Conservation (phyloP, 495 filamentous ascomycete species). For the Hypoxylon lienhwacheense region DNA sequence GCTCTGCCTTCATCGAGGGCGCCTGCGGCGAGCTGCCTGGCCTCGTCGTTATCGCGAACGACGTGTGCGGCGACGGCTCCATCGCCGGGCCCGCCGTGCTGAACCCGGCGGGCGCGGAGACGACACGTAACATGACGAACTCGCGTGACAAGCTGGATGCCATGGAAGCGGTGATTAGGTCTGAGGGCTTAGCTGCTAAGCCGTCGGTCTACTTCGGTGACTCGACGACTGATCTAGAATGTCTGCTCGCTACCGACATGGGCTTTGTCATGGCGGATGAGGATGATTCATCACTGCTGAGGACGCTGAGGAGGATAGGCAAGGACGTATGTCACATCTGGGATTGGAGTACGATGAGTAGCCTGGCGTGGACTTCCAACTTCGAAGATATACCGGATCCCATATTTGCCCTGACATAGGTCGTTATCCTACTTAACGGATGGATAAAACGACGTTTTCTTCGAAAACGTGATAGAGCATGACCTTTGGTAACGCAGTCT, state of each 20-base stretch:
- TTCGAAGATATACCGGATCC: slow-evolving; percentile 21
- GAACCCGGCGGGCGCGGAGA: slow-evolving; percentile 2
- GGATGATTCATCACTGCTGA: slow-evolving; percentile 40
- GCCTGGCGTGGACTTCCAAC: slow-evolving; percentile 26
- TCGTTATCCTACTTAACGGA: not conserved
- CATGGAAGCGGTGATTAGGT: slow-evolving; percentile 21
- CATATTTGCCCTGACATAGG: slow-evolving; percentile 10
- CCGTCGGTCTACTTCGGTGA: slow-evolving; percentile 41
- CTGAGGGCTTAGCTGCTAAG: slow-evolving; percentile 4
- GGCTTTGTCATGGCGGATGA: slow-evolving; percentile 46
- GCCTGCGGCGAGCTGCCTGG: slow-evolving; percentile 30
- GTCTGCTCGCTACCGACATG: slow-evolving; percentile 40
- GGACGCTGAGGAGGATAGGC: slow-evolving; percentile 42
- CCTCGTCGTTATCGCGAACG: slow-evolving; percentile 39
- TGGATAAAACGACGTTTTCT: not conserved
- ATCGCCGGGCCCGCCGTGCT: slow-evolving; percentile 41
- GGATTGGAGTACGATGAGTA: slow-evolving; percentile 9
- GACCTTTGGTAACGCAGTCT: no score
- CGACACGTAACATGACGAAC: slow-evolving; percentile 33
- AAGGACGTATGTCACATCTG: slow-evolving; percentile 42
- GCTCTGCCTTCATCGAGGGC: slow-evolving; percentile 44
- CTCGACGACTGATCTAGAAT: slow-evolving; percentile 45
- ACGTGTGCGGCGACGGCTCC: slow-evolving; percentile 36
- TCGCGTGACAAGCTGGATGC: slow-evolving; percentile 39
- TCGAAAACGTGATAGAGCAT: no score